A percentile compares a stretch with the other conserved stretches of the same genome.
phyloP scores from a whole-genome alignment of 371 early-diverging fungal genomes.

The Syncephalis fuscata region DNA sequence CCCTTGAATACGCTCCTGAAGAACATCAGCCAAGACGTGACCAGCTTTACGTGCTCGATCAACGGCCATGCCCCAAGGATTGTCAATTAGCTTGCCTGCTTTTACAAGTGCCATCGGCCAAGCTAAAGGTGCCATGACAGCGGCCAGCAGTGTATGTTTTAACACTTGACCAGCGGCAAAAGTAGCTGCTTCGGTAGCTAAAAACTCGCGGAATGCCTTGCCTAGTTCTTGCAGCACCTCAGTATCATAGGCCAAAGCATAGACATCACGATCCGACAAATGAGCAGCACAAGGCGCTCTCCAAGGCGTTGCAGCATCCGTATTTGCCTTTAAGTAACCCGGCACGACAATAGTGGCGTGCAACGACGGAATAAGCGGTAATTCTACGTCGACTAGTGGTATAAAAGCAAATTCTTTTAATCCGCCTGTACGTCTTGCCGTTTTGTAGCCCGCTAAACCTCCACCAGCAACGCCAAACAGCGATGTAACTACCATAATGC shows the following conservation, averaged over 20 bases:
- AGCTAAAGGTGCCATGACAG: conserved; percentile 68
- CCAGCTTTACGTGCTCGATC: conserved; percentile 85
- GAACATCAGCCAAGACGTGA: conserved; percentile 61
- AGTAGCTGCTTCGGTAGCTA: conserved; percentile 65
- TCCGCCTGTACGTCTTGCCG: conserved; percentile 27
- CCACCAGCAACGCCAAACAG: conserved; percentile 44
- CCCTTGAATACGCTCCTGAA: conserved; percentile 70
- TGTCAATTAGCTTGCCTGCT: conserved; percentile 70
- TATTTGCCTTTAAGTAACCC: conserved; percentile 28
- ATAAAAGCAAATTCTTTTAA: conserved; percentile 35
- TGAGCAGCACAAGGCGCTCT: conserved; percentile 18
- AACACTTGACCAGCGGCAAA: conserved; percentile 75
- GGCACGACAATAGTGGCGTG: conserved; percentile 41
- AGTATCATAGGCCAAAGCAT: conserved; percentile 58
- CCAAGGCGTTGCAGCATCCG: conserved; percentile 29
- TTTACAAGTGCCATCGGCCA: conserved; percentile 68
- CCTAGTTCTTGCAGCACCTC: conserved; percentile 60
- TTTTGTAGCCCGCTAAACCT: conserved; percentile 16
- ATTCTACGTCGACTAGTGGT: conserved; percentile 26
- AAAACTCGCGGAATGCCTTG: conserved; percentile 52
- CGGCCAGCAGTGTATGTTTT: conserved; percentile 67
- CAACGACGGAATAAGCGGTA: conserved; percentile 37
- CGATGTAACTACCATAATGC: conserved; percentile 37
- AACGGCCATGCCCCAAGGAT: conserved; percentile 83
- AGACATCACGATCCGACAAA: conserved; percentile 24